Conservation (phyloP, 306 rosid genomes). For the Boehmeria nivea region DNA sequence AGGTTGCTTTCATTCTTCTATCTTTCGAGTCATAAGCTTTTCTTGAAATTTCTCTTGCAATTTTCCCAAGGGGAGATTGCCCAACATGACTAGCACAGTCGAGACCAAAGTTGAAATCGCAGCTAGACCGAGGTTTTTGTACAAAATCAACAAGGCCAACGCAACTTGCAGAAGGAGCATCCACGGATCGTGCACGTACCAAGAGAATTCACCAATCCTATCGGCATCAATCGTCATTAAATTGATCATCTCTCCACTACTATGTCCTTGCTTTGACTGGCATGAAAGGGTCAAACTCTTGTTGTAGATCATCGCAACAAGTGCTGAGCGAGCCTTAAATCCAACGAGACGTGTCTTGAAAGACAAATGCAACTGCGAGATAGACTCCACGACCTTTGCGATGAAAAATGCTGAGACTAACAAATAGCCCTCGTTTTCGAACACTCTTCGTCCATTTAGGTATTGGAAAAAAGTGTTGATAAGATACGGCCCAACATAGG, state of each 20-base stretch:
- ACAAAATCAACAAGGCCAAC: conserved; percentile 58
- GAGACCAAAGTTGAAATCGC: conserved; percentile 40
- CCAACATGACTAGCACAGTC: conserved; percentile 42
- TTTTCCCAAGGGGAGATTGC: conserved; percentile 44
- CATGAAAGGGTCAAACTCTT: conserved; percentile 61
- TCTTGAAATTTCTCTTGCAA: conserved; percentile 37
- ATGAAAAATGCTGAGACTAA: conserved; percentile 45
- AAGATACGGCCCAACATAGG: conserved; percentile 77
- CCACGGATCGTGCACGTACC: conserved; percentile 71
- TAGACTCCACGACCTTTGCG: conserved; percentile 66
- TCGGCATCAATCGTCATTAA: conserved; percentile 80
- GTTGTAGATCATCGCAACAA: conserved; percentile 57
- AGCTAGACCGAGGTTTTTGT: conserved; percentile 67
- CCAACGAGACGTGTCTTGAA: conserved; percentile 53
- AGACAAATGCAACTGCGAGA: conserved; percentile 50
- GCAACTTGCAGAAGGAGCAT: conserved; percentile 53
- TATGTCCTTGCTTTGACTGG: conserved; percentile 46
- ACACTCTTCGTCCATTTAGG: conserved; percentile 46
- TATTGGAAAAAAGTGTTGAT: conserved; percentile 61
- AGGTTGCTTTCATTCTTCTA: conserved; percentile 44
- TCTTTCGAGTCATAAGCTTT: conserved; percentile 56
- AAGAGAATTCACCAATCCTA: conserved; percentile 51
- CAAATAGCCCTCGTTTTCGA: conserved; percentile 51
- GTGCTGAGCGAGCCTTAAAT: conserved; percentile 44
- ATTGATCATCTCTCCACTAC: conserved; percentile 70